A percentile compares a stretch with the other conserved stretches of the same genome.
Conservation (phyloP, 1,139 yeast genomes). For the Pichia sp. region DNA sequence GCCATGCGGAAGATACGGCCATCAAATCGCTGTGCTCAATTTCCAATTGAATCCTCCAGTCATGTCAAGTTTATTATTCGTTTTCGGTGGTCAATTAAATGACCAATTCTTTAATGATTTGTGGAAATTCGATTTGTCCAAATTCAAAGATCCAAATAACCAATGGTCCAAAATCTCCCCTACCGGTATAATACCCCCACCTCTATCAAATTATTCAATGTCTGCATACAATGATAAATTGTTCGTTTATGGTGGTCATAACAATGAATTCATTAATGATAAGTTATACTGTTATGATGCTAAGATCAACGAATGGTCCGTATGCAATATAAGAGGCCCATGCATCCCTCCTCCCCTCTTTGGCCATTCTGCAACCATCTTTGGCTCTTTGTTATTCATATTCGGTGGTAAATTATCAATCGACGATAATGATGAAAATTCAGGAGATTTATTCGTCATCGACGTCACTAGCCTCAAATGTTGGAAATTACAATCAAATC, state of each 20-base stretch:
- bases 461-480: slow-evolving; percentile 65
- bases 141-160: slow-evolving; percentile 82
- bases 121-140: slow-evolving; percentile 81
- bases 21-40: slow-evolving; percentile 52
- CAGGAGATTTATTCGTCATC: slow-evolving; percentile 70
- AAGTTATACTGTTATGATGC: slow-evolving; percentile 88
- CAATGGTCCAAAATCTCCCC: slow-evolving; percentile 79
- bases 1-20: slow-evolving; percentile 95
- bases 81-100: slow-evolving; percentile 96
- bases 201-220: slow-evolving; percentile 91
- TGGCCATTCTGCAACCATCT: slow-evolving; percentile 85
- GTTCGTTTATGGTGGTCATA: slow-evolving; percentile 88
- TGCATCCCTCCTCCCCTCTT: slow-evolving; percentile 78
- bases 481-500: slow-evolving; percentile 41
- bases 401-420: slow-evolving; percentile 85
- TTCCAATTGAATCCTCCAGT: slow-evolving; percentile 32
- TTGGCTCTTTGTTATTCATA: slow-evolving; percentile 76
- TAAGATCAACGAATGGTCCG: slow-evolving; percentile 65
- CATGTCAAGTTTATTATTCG: slow-evolving; percentile 49
- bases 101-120: slow-evolving; percentile 84
- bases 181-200: slow-evolving; percentile 63
- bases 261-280: slow-evolving; percentile 66
- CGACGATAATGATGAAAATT: slow-evolving; percentile 71
- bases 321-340: slow-evolving; percentile 40
- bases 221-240: slow-evolving; percentile 74